A percentile compares a stretch with the other conserved stretches of the same genome.
Conservation (phyloP, 169 alveolate species). For the Eimeria maxima region DNA sequence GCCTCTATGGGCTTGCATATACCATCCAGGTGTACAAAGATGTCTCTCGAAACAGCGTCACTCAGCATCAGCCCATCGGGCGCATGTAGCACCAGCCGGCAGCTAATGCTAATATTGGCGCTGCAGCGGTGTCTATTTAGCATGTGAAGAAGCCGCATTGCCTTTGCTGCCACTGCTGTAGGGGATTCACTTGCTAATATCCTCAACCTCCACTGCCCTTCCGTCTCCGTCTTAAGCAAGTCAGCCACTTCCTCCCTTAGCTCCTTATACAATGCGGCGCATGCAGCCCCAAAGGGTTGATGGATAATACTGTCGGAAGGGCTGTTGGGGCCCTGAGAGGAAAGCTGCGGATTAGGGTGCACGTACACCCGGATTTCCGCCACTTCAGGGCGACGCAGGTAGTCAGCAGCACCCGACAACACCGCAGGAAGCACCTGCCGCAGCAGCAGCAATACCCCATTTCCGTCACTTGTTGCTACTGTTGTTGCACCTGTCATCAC, state of each 20-base stretch:
- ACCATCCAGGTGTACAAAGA: constrained; percentile 8
- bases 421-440: constrained; percentile 71
- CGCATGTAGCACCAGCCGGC: constrained; percentile 33
- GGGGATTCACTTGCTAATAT: background rate
- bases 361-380: constrained; percentile 60
- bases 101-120: constrained; percentile 21
- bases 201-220: constrained; percentile 5
- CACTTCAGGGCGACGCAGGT: constrained; percentile 50
- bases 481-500: background rate
- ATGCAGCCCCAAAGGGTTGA: background rate
- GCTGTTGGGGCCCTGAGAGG: background rate
- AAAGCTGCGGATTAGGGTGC: background rate
- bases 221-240: background rate
- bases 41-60: constrained; percentile 46
- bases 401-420: constrained; percentile 31
- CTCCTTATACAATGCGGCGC: background rate
- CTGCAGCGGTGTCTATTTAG: constrained; percentile 10
- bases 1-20: constrained; percentile 5
- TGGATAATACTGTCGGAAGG: background rate
- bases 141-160: constrained; percentile 32
- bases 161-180: background rate
- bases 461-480: background rate
- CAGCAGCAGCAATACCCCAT: constrained; percentile 6
- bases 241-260: background rate
- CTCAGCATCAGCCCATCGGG: constrained; percentile 61